Conservation (phyloP, 2,329 filamentous ascomycete species). For the Pseudocercospora musae region DNA sequence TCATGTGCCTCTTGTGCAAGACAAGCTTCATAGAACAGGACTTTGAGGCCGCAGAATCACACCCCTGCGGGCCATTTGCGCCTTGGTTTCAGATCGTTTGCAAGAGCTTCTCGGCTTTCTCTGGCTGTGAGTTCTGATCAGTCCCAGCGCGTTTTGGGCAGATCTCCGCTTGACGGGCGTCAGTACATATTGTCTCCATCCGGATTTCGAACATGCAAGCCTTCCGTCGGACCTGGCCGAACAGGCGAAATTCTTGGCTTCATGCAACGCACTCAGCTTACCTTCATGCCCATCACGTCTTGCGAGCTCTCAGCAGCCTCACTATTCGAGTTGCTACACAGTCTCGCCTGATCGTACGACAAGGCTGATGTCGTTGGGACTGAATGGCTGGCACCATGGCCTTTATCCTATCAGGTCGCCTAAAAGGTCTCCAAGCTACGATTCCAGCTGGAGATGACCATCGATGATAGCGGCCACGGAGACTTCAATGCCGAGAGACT, state of each 20-base stretch:
- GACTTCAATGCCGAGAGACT: neutral
- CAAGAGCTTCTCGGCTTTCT: neutral
- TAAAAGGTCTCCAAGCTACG: neutral
- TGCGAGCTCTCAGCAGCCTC: neutral
- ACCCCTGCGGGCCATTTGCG: neutral
- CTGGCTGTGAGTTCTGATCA: constrained; percentile 2
- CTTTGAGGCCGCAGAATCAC: neutral
- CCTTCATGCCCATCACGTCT: neutral
- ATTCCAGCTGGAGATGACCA: neutral
- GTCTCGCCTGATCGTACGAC: neutral
- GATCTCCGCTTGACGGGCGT: constrained; percentile 2
- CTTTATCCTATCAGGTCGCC: neutral
- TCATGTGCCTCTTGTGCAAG: neutral
- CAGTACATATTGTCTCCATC: neutral
- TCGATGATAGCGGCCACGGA: neutral
- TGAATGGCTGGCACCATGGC: neutral
- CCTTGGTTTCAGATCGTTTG: neutral
- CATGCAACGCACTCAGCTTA: neutral
- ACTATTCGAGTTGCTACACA: neutral
- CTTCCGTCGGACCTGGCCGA: neutral
- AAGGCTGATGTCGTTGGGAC: neutral
- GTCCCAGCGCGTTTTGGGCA: neutral
- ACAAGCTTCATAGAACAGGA: constrained; percentile 1
- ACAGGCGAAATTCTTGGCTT: neutral
- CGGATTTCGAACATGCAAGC: neutral